phyloP scores from a whole-genome alignment of 371 early-diverging fungal genomes.

The Rhizopus delemar region DNA sequence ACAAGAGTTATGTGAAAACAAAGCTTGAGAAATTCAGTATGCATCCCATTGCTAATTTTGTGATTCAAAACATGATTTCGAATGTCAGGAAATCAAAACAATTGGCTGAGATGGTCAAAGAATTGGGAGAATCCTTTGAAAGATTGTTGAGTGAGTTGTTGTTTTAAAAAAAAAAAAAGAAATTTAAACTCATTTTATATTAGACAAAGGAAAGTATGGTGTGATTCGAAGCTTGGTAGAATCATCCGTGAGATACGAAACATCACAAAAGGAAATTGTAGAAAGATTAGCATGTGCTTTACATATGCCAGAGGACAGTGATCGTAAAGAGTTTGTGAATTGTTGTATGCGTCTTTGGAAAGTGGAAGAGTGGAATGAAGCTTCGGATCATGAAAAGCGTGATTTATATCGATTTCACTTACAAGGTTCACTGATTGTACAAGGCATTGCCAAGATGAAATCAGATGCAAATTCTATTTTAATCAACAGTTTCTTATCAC shows the following conservation, averaged over 20 bases:
- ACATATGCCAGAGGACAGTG: constrained; percentile 46
- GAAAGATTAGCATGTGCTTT: constrained; percentile 59
- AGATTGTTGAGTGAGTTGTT: constrained; percentile 47
- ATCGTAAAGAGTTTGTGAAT: constrained; percentile 60
- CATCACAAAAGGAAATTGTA: constrained; percentile 61
- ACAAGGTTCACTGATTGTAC: constrained; percentile 76
- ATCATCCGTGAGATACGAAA: constrained; percentile 61
- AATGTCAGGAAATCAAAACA: constrained; percentile 62
- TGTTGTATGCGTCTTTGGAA: constrained; percentile 66
- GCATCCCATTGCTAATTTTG: constrained; percentile 81
- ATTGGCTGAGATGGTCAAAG: constrained; percentile 61
- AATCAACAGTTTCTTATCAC: constrained; percentile 65
- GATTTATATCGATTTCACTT: constrained; percentile 56
- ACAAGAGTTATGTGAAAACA: constrained; percentile 62
- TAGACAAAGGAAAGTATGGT: constrained; percentile 58
- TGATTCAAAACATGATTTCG: constrained; percentile 73
- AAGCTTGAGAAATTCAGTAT: constrained; percentile 64
- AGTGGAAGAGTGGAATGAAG: constrained; percentile 43
- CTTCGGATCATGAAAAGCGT: constrained; percentile 38
- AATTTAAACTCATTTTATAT: neutral
- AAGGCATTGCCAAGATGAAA: constrained; percentile 68
- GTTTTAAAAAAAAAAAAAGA: neutral
- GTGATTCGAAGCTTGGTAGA: constrained; percentile 68
- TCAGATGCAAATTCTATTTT: constrained; percentile 61
- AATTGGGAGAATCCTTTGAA: constrained; percentile 58